Base-by-base conservation (phyloP, 2,329 filamentous ascomycete species). In the Calycina marina region DNA sequence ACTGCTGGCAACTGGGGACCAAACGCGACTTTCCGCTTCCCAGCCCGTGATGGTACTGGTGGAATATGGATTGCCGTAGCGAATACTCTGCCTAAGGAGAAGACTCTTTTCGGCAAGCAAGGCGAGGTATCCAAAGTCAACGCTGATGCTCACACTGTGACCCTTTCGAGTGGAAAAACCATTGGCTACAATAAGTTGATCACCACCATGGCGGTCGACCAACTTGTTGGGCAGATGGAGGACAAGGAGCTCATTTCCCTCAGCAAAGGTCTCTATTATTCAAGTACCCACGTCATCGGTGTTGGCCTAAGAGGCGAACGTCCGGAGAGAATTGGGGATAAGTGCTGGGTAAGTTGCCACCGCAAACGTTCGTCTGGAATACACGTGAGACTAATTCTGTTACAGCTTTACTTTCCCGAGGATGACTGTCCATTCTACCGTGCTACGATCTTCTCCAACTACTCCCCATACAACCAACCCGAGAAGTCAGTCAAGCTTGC, bases 381-480 rank as follows among this genome's bases (percentile, higher is more conserved):
- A n/a, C n/a, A n/a, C n/a, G n/a, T n/a, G n/a, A n/a, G n/a, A 33
- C 49, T 56, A 47, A 56, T 27, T 11, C n/a, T 17, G 2, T 17
- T 33, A 6, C 35, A 78, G 77, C 69, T 98, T 45, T 98, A 98
- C 73, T 98, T 96, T 75, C 90, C 90, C 41, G 90, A 98, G 61
- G 80, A 93, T 59, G 79, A 98, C 71, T 94, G 85, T 68, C 85
- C 85, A 56, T 98, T 98, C 71, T 98, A 98, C 71, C 83, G 90
- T 49, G 90, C 90, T 53, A 98, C 90, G 54, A 96, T 98, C 65
- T 98, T 98, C 74, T 96, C 88, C 61, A 98, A 98, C 73, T 98
- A 98, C 72, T 96, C 90, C 14, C 90, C 88, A 32, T 77, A 93
- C 73, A 98, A 98, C 69, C 90, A 96, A 65, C 90, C 90, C 18